Percentiles rank a stretch among this genome's conserved stretches.
These are phyloP conservation scores for Skeletonema tropicum DNA, from an alignment of 108 stramenopile species.

Conservation along the genomic window DNA sequence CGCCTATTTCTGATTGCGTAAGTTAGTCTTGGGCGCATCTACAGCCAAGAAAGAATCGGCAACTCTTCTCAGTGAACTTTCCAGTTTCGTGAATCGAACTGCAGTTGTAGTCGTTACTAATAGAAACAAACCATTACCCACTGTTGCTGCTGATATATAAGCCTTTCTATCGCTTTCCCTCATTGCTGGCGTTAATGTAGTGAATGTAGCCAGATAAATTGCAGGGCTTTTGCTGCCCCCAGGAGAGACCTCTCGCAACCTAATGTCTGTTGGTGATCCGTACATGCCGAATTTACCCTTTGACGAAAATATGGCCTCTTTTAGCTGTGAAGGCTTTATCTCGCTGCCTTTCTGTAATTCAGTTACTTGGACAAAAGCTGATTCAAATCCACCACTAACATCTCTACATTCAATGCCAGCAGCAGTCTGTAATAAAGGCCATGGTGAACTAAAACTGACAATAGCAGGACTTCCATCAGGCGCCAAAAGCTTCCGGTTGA, in stretches of 20 bases:
- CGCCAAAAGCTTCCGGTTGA: too few relatives aligned
- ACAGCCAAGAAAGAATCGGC: constrained; percentile 58
- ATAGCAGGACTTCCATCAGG: constrained; percentile 45
- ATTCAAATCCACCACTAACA: constrained; percentile 63
- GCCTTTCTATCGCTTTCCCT: constrained; percentile 80
- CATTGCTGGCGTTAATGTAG: constrained; percentile 81
- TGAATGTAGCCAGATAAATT: constrained; percentile 64
- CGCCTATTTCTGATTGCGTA: constrained; percentile 32
- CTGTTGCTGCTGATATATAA: constrained; percentile 44
- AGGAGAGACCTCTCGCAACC: constrained; percentile 37
- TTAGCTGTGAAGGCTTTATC: constrained; percentile 33
- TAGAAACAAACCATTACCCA: constrained; percentile 50
- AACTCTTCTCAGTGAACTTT: constrained; percentile 48
- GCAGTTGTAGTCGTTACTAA: constrained; percentile 69
- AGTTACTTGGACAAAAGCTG: constrained; percentile 77
- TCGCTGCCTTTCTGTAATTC: constrained; percentile 46
- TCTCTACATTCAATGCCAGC: constrained; percentile 76
- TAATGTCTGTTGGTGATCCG: constrained; percentile 67
- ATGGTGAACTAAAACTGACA: constrained; percentile 39
- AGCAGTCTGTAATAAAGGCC: constrained; percentile 62
- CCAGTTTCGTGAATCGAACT: constrained; percentile 57
- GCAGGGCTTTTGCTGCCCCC: constrained; percentile 4
- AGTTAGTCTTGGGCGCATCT: constrained; percentile 57
- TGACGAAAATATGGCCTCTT: constrained; percentile 51
- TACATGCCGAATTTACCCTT: constrained; percentile 71